Evolutionary conservation across 345 rosid species (phyloP).

Genomic region (Alliaria petiolata): DNA sequence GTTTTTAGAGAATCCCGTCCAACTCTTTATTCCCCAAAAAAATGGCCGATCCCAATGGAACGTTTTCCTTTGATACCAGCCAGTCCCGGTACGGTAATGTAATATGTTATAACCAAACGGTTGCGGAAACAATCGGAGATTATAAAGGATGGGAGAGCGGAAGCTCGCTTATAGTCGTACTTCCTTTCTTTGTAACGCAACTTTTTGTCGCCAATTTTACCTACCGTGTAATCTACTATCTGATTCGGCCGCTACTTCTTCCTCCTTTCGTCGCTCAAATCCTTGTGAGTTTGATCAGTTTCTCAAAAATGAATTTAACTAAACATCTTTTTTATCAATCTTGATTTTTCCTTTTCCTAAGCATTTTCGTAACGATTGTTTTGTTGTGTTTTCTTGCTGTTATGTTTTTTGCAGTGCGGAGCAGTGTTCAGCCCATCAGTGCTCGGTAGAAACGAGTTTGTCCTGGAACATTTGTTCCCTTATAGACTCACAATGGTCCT

Average conservation of each 20-base stretch:
- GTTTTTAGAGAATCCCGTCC: not conserved
- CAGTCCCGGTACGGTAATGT: not conserved
- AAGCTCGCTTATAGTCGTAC: not conserved
- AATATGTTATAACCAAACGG: constrained; percentile 20
- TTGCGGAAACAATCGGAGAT: not conserved
- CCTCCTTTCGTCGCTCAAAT: constrained; percentile 37
- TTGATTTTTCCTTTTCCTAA: too few species aligned
- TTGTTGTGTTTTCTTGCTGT: not conserved
- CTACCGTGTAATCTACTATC: constrained; percentile 8
- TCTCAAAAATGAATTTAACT: too few species aligned
- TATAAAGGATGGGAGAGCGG: not conserved
- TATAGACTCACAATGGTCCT: constrained; percentile 25
- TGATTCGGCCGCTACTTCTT: constrained; percentile 17
- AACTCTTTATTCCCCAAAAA: too few species aligned
- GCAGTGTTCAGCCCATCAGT: constrained; percentile 40
- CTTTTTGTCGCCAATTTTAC: constrained; percentile 11
- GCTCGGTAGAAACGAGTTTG: not conserved
- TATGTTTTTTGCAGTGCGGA: constrained; percentile 46
- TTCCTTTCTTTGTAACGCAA: constrained; percentile 21
- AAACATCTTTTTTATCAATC: too few species aligned
- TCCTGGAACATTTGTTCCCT: constrained; percentile 16
- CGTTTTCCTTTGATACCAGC: not conserved
- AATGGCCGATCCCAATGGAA: too few species aligned
- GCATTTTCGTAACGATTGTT: not conserved
- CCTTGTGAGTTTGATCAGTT: too few species aligned